These are phyloP conservation scores for Aurantiochytrium sp. DNA, from an alignment of 108 stramenopile genomes.

Conservation along the genomic window DNA sequence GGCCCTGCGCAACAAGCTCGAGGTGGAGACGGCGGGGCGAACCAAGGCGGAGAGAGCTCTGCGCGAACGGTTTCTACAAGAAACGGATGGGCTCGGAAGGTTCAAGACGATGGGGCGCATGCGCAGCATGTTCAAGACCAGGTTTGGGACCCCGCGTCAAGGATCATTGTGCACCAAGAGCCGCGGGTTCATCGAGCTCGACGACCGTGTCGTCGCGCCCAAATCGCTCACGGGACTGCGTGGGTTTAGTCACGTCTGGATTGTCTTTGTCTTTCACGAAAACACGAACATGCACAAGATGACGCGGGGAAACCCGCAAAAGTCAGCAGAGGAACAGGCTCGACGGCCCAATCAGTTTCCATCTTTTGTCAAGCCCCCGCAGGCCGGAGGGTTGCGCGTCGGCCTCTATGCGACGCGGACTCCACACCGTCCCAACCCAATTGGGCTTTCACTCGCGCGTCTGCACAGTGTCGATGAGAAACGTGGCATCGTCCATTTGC, in stretches of 20 bases:
- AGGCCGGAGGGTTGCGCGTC: constrained; percentile 53
- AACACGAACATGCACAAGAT: constrained; percentile 65
- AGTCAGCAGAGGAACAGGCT: neutral
- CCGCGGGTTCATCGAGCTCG: neutral
- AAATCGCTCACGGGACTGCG: neutral
- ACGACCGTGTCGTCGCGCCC: neutral
- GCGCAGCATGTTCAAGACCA: constrained; percentile 64
- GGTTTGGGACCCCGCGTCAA: constrained; percentile 83
- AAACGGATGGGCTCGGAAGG: neutral
- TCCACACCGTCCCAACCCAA: constrained; percentile 86
- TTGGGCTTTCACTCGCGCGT: constrained; percentile 79
- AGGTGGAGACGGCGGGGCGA: neutral
- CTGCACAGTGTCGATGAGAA: constrained; percentile 60
- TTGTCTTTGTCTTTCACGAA: constrained; percentile 87
- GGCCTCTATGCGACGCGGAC: constrained; percentile 84
- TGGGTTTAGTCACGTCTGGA: constrained; percentile 76
- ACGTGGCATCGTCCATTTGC: constrained; percentile 47
- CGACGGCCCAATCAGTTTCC: constrained; percentile 46
- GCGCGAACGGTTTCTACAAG: neutral
- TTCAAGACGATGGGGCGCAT: constrained; percentile 60
- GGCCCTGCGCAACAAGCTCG: neutral
- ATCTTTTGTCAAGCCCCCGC: constrained; percentile 60
- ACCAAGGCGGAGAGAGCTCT: neutral
- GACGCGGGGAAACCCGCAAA: neutral
- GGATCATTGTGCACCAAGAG: constrained; percentile 52